A percentile compares a stretch with the other conserved stretches of the same genome.
These are phyloP conservation scores for Ambrosiella cleistominuta DNA, from an alignment of 2,329 filamentous ascomycete species.

Conservation along the genomic window DNA sequence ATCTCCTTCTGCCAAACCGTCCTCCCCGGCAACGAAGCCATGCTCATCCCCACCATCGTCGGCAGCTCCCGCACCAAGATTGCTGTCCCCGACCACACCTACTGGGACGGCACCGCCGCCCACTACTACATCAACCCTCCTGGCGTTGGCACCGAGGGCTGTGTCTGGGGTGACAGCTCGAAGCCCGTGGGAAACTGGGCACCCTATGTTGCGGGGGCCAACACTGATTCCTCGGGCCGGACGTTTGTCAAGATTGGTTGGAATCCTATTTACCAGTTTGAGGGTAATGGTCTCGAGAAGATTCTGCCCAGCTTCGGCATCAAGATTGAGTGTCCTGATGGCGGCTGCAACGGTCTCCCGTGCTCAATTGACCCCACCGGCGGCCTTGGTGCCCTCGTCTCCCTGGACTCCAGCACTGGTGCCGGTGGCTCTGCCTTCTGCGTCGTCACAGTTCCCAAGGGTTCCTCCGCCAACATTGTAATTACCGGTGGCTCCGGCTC, in stretches of 20 bases:
- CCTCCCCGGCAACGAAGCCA: conserved; percentile 61
- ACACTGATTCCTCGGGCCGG: conserved; percentile 43
- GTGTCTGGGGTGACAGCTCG: conserved; percentile 49
- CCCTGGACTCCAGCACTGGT: conserved; percentile 35
- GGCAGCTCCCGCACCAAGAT: conserved; percentile 29
- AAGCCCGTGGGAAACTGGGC: conserved; percentile 58
- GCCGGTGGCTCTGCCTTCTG: conserved; percentile 56
- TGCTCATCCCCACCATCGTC: conserved; percentile 65
- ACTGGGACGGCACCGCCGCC: conserved; percentile 57
- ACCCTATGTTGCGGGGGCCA: conserved; percentile 59
- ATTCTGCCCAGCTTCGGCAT: conserved; percentile 48
- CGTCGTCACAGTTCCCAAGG: conserved; percentile 56
- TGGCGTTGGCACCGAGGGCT: conserved; percentile 44
- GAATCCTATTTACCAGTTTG: conserved; percentile 61
- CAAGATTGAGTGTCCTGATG: conserved; percentile 49
- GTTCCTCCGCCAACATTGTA: conserved; percentile 48
- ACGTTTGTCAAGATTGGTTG: conserved; percentile 62
- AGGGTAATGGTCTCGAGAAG: conserved; percentile 34
- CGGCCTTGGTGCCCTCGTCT: conserved; percentile 39
- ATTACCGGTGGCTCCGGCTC: conserved; percentile 35
- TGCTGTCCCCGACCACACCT: conserved; percentile 50
- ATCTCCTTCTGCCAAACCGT: conserved; percentile 68
- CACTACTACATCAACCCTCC: conserved; percentile 73
- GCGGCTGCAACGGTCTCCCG: conserved; percentile 53
- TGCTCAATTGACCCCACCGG: conserved; percentile 50